Evolutionary conservation across 2,329 filamentous ascomycete genomes (phyloP).

Genomic region (Stemphylium vesicarium): DNA sequence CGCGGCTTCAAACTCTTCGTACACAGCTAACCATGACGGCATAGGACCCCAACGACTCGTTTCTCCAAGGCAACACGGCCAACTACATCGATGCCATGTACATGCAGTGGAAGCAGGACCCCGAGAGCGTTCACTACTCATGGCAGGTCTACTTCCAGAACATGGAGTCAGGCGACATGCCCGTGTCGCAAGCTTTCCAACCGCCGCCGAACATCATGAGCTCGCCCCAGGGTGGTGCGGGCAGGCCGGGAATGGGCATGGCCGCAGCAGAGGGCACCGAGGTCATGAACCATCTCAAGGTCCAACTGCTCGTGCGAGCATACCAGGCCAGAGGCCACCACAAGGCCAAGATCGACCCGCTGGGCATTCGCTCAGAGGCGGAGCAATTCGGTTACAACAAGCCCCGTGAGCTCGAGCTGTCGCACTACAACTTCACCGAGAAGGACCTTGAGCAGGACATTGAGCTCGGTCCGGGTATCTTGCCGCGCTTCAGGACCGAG

Average conservation of each 20-base stretch:
- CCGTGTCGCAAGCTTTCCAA: slow-evolving; percentile 94
- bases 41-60: slow-evolving; percentile 89
- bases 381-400: slow-evolving; percentile 84
- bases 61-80: slow-evolving; percentile 94
- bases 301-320: slow-evolving; percentile 93
- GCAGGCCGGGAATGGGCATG: slow-evolving; percentile 71
- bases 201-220: slow-evolving; percentile 92
- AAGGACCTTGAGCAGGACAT: slow-evolving; percentile 93
- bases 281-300: slow-evolving; percentile 95
- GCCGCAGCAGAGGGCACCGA: slow-evolving; percentile 75
- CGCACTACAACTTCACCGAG: slow-evolving; percentile 94
- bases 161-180: slow-evolving; percentile 98
- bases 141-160: slow-evolving; percentile 99
- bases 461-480: slow-evolving; percentile 87
- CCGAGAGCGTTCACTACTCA: slow-evolving; percentile 91
- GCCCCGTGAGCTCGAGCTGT: slow-evolving; percentile 90
- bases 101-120: slow-evolving; percentile 93
- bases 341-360: slow-evolving; percentile 96
- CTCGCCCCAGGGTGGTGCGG: slow-evolving; percentile 75
- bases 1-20: slow-evolving; percentile 18
- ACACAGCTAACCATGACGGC: slow-evolving; percentile 37
- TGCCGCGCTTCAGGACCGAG: slow-evolving; percentile 90
- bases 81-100: slow-evolving; percentile 99
- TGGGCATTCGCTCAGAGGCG: slow-evolving; percentile 87
- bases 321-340: slow-evolving; percentile 98